Evolutionary conservation across 192 early-diverging fungal species (phyloP).

Genomic region (Coemansia guatemalensis): DNA sequence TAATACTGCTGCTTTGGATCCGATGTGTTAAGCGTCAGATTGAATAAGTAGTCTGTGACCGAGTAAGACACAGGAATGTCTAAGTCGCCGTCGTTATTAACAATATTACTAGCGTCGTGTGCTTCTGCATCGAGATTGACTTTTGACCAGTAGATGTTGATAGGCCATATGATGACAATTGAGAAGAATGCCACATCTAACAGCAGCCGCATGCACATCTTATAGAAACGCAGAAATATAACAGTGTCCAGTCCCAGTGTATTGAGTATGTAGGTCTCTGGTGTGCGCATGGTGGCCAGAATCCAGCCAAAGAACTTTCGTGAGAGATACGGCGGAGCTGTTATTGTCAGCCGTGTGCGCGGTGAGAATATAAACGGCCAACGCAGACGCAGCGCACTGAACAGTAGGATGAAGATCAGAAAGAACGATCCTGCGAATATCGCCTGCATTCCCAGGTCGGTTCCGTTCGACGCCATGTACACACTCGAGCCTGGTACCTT

Average conservation of each 20-base stretch:
- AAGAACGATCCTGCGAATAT: constrained; percentile 48
- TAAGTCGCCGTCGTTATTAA: constrained; percentile 9
- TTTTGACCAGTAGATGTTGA: constrained; percentile 51
- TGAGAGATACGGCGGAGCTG: constrained; percentile 41
- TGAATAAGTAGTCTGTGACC: constrained; percentile 53
- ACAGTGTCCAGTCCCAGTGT: constrained; percentile 54
- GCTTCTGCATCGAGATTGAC: constrained; percentile 26
- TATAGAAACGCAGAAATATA: constrained; percentile 55
- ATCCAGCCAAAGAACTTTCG: constrained; percentile 53
- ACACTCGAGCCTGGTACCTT: constrained; percentile 50
- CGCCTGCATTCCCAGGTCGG: constrained; percentile 50
- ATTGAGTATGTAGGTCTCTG: constrained; percentile 53
- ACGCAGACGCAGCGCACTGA: constrained; percentile 39
- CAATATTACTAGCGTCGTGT: neutral
- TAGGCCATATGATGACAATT: constrained; percentile 45
- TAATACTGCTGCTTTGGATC: constrained; percentile 45
- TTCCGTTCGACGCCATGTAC: constrained; percentile 49
- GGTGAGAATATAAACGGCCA: constrained; percentile 55
- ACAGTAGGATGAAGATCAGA: constrained; percentile 27
- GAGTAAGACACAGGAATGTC: constrained; percentile 24
- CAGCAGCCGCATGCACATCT: constrained; percentile 50
- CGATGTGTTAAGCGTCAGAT: constrained; percentile 37
- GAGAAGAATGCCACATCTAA: constrained; percentile 45
- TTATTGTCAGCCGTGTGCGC: constrained; percentile 48
- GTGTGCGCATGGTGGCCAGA: constrained; percentile 44